Percentiles rank a stretch among this genome's conserved stretches.
Evolutionary conservation across 805 yeast genomes (phyloP).

Genomic region (Tanozyma kutaoensis): DNA sequence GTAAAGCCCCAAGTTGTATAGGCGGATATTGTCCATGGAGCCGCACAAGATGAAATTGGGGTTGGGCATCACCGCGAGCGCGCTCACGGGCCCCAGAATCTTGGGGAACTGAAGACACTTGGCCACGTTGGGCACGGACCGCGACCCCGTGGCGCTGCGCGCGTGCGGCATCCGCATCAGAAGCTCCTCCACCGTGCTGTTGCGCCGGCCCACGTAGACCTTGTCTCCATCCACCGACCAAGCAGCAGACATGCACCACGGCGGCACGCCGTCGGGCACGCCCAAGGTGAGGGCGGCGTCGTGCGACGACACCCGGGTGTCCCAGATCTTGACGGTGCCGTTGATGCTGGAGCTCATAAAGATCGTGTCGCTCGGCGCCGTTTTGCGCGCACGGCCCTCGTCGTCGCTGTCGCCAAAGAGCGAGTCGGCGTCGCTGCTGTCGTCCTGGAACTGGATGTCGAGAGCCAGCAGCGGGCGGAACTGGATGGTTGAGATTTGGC

Average conservation of each 20-base stretch:
- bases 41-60: constrained; percentile 73
- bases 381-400: neutral
- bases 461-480: constrained; percentile 50
- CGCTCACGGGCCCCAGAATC: constrained; percentile 84
- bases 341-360: constrained; percentile 76
- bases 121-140: constrained; percentile 32
- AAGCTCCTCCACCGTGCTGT: constrained; percentile 71
- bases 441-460: constrained; percentile 16
- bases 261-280: constrained; percentile 61
- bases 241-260: constrained; percentile 85
- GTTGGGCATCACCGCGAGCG: constrained; percentile 70
- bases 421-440: neutral
- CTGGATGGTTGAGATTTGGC: constrained; percentile 69
- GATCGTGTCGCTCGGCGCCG: constrained; percentile 24
- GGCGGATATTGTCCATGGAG: constrained; percentile 76
- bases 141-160: constrained; percentile 9
- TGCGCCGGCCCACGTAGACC: constrained; percentile 79
- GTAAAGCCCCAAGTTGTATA: constrained; percentile 54
- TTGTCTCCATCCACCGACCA: constrained; percentile 81
- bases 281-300: constrained; percentile 32
- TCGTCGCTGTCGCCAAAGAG: constrained; percentile 3
- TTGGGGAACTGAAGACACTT: constrained; percentile 63
- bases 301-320: constrained; percentile 33
- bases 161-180: constrained; percentile 45
- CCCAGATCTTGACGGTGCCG: constrained; percentile 79